Evolutionary conservation across 371 early-diverging fungal genomes (phyloP).

Genomic region (Syncephalastrum racemosum): DNA sequence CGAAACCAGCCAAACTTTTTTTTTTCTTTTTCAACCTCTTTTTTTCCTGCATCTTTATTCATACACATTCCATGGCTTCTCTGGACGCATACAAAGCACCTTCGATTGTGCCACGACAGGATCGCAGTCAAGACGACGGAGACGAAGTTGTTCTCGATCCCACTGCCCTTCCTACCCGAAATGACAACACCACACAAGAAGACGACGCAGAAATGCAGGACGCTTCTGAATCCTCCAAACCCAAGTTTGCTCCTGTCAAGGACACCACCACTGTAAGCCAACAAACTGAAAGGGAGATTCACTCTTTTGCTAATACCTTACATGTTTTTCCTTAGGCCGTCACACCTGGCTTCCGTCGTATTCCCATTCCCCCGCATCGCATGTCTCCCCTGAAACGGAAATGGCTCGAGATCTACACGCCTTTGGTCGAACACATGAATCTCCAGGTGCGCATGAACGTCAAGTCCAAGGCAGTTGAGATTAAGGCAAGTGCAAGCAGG

Average conservation of each 20-base stretch:
- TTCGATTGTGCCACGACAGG: slow-evolving; percentile 49
- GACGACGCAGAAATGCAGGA: slow-evolving; percentile 59
- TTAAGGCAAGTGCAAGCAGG: neutral
- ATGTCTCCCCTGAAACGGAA: slow-evolving; percentile 90
- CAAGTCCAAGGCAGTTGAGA: slow-evolving; percentile 85
- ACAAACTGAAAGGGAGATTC: slow-evolving; percentile 20
- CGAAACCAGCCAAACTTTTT: slow-evolving; percentile 5
- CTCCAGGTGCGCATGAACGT: slow-evolving; percentile 97
- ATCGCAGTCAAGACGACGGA: slow-evolving; percentile 41
- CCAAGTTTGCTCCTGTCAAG: slow-evolving; percentile 43
- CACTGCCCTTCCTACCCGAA: slow-evolving; percentile 52
- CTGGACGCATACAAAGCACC: slow-evolving; percentile 59
- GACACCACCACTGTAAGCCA: slow-evolving; percentile 31
- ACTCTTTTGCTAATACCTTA: neutral
- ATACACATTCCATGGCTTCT: slow-evolving; percentile 41
- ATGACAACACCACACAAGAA: slow-evolving; percentile 12
- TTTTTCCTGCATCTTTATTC: slow-evolving; percentile 1
- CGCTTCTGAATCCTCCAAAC: slow-evolving; percentile 34
- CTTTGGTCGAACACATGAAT: slow-evolving; percentile 97
- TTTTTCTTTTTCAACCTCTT: slow-evolving; percentile 10
- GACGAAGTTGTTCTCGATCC: slow-evolving; percentile 66
- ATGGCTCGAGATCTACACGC: slow-evolving; percentile 99
- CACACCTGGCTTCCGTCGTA: slow-evolving; percentile 66
- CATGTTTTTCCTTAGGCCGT: slow-evolving; percentile 30
- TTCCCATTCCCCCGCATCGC: slow-evolving; percentile 93